Percentiles rank a stretch among this genome's conserved stretches.
Conservation (phyloP, 805 yeast species). For the baker's yeast (Saccharomyces cerevisiae) region DNA sequence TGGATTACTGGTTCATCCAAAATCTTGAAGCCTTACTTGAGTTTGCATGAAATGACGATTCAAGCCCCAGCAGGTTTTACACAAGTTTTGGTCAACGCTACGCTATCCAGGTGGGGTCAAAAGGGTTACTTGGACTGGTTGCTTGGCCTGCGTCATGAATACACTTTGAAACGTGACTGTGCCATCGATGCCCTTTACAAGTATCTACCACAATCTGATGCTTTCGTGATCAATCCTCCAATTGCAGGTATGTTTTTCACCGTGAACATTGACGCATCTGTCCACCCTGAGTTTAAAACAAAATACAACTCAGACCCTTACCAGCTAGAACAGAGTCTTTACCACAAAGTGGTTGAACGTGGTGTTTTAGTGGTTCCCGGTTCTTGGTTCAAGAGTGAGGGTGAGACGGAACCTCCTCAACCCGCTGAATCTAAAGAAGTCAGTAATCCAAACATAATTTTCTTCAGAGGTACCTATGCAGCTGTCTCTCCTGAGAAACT, state of each 20-base stretch:
- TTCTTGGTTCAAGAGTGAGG: constrained; percentile 62
- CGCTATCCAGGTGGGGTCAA: constrained; percentile 85
- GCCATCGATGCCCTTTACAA: constrained; percentile 68
- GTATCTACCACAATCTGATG: constrained; percentile 33
- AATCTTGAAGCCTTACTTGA: constrained; percentile 55
- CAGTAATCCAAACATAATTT: constrained; percentile 41
- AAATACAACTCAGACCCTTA: constrained; percentile 50
- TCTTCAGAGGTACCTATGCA: constrained; percentile 84
- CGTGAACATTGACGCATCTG: constrained; percentile 60
- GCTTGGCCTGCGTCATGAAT: constrained; percentile 71
- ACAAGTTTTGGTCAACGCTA: constrained; percentile 59
- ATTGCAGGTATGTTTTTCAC: constrained; percentile 87
- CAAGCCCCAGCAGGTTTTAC: constrained; percentile 80
- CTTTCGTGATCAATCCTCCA: constrained; percentile 45
- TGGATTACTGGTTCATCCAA: constrained; percentile 73
- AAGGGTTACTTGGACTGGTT: constrained; percentile 84
- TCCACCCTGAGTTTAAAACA: constrained; percentile 65
- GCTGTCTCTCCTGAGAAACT: constrained; percentile 68
- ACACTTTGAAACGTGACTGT: constrained; percentile 80
- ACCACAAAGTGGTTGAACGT: constrained; percentile 47
- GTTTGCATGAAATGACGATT: constrained; percentile 72
- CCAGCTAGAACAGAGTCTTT: constrained; percentile 56
- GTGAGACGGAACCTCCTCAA: constrained; percentile 53
- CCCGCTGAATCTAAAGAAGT: constrained; percentile 36
- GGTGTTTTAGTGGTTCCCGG: constrained; percentile 78